Conservation (phyloP, 495 filamentous ascomycete species). For the Tuber melanosporum region DNA sequence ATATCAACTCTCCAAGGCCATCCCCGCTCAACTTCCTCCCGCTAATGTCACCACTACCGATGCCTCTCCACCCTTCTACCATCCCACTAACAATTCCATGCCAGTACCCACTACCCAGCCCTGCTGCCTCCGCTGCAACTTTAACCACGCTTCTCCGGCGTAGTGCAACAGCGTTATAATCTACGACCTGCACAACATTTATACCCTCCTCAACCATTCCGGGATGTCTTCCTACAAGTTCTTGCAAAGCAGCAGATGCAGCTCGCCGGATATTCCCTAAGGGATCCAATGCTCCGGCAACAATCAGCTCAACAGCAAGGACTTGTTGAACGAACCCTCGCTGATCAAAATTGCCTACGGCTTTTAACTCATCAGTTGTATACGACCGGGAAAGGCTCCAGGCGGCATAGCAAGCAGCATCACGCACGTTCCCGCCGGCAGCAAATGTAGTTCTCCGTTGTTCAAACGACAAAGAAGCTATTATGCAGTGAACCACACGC, state of each 20-base stretch:
- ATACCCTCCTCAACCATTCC: conserved; percentile 76
- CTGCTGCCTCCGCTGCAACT: conserved; percentile 61
- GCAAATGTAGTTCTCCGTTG: conserved; percentile 74
- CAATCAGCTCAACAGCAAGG: conserved; percentile 70
- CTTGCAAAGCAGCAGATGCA: conserved; percentile 86
- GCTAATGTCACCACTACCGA: conserved; percentile 65
- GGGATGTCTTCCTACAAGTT: conserved; percentile 87
- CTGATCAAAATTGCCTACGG: conserved; percentile 58
- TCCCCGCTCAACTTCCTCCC: conserved; percentile 65
- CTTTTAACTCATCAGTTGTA: conserved; percentile 66
- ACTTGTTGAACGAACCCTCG: conserved; percentile 59
- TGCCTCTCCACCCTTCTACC: conserved; percentile 74
- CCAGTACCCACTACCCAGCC: conserved; percentile 62
- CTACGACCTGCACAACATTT: conserved; percentile 74
- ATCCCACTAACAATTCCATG: conserved; percentile 61
- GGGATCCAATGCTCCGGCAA: conserved; percentile 78
- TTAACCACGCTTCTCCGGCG: conserved; percentile 73
- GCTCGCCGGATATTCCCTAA: conserved; percentile 88
- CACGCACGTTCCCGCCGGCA: conserved; percentile 86
- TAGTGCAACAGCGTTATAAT: conserved; percentile 86
- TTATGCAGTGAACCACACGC: conserved; percentile 27
- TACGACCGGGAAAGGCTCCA: conserved; percentile 90
- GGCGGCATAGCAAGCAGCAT: conserved; percentile 91
- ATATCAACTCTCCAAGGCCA: conserved; percentile 58
- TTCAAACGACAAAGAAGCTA: conserved; percentile 62